Percentiles rank a stretch among this genome's conserved stretches.
Evolutionary conservation across 1,139 yeast species (phyloP).

Genomic region (Hansenula sp.): DNA sequence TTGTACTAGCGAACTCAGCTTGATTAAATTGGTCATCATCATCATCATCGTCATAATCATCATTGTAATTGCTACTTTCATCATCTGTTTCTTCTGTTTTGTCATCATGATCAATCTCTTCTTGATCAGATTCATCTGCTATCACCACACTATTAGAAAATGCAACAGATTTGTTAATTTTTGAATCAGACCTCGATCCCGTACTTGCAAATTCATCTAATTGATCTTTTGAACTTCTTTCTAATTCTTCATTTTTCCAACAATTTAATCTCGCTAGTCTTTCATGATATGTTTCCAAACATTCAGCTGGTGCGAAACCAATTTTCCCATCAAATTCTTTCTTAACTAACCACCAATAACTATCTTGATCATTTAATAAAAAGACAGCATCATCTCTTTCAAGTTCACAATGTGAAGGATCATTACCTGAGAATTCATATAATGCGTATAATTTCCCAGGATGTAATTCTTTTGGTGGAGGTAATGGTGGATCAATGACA

Average conservation of each 20-base stretch:
- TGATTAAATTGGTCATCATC: conserved; percentile 24
- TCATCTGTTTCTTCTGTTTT: conserved; percentile 9
- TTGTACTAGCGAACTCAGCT: not conserved
- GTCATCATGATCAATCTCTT: conserved; percentile 6
- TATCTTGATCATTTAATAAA: conserved; percentile 80
- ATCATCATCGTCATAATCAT: conserved; percentile 10
- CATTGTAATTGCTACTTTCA: no score
- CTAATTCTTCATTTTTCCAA: conserved; percentile 82
- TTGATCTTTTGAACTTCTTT: conserved; percentile 29
- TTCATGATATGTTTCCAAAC: conserved; percentile 87
- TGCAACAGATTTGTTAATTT: conserved; percentile 28
- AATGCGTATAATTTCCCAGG: conserved; percentile 84
- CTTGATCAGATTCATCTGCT: conserved; percentile 19
- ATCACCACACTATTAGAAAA: conserved; percentile 24
- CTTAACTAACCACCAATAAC: conserved; percentile 95
- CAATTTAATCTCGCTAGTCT: conserved; percentile 88
- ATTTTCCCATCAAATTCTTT: conserved; percentile 65
- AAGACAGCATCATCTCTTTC: conserved; percentile 79
- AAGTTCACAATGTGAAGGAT: conserved; percentile 86
- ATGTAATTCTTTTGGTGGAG: conserved; percentile 80
- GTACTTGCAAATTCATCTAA: conserved; percentile 9
- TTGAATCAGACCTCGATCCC: conserved; percentile 1
- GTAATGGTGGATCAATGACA: conserved; percentile 57
- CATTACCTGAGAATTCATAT: conserved; percentile 87
- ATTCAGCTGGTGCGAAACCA: conserved; percentile 97